Evolutionary conservation across 345 rosid genomes (phyloP), one percentile per base, ranked within the genome.

Genomic region (Lepidium aucheri): DNA sequence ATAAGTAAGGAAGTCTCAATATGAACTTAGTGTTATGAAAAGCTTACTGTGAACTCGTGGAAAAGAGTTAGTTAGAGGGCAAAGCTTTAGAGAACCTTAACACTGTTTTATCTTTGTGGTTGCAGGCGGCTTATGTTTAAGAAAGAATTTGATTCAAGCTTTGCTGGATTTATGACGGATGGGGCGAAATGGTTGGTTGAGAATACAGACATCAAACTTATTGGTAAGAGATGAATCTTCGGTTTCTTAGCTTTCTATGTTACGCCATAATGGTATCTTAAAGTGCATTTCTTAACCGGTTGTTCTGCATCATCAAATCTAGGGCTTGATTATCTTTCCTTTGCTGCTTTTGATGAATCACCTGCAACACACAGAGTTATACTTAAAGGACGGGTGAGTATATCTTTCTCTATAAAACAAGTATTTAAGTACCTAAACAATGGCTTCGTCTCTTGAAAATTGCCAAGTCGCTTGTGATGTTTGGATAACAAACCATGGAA

Each of bases 171-270:
- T 58, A 77, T 79, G 80, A 80, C 68, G 39, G 97, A 88, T 67
- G 98, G 91, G n/a, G 96, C 97, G 2, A 82, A 83, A 52, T 93
- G 97, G 96, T 76, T 93, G 85, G 90, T 86, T 20, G 91, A 90
- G 30, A 86, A 93, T 63, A 88, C 98, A 0, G 95, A 88, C 74
- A 81, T 93, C 79, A 93, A 88, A 82, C 79, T 93, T 63, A 77
- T 93, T 50, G 98, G 97, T 93, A 73, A 24, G 52, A 13, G 9
- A 38, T 53, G 15, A 2, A 32, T 2, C 14, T 67, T 24, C 0
- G 1, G 0, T 54, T 22, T 30, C 22, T 36, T 40, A 41, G 16
- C 18, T 42, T 40, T 39, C 18, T 43, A 28, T 51, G 3, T 42
- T 34, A 20, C 9, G 18, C 5, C 9, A 6, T 22, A 15, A 24